Percentiles rank a stretch among this genome's conserved stretches.
Evolutionary conservation across 225 moss, liverwort and hornwort species (phyloP).

Genomic region (Anthoceros angustus): DNA sequence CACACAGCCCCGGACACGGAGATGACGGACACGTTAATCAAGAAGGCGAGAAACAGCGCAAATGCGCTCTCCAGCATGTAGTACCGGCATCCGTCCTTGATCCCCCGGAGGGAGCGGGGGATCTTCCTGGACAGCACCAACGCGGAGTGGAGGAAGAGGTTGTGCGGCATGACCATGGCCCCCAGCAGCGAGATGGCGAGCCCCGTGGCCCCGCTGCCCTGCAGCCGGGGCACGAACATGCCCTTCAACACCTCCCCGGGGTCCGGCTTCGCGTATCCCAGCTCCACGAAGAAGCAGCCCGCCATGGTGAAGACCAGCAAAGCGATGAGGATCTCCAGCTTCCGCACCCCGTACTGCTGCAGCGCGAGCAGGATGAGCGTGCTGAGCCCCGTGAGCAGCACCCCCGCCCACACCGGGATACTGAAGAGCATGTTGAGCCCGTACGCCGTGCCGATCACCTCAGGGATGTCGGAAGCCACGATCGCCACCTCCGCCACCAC

Average conservation of each 20-base stretch:
- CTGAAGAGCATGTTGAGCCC: conserved; percentile 70
- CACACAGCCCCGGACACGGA: no score
- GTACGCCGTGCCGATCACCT: conserved; percentile 85
- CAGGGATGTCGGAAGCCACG: conserved; percentile 79
- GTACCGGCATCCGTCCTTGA: conserved; percentile 66
- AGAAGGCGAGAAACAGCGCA: conserved; percentile 72
- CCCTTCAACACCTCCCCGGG: conserved; percentile 52
- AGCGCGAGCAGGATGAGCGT: conserved; percentile 63
- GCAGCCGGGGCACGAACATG: conserved; percentile 25
- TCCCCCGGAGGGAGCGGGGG: conserved; percentile 69
- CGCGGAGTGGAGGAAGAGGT: conserved; percentile 81
- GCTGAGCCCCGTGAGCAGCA: conserved; percentile 63
- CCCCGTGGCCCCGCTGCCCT: conserved; percentile 33
- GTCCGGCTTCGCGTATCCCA: conserved; percentile 61
- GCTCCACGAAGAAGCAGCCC: conserved; percentile 63
- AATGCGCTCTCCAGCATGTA: conserved; percentile 64
- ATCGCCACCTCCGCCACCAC: conserved; percentile 75
- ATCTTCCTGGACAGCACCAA: conserved; percentile 79
- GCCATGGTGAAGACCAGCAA: conserved; percentile 45
- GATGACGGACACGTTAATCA: conserved; percentile 62
- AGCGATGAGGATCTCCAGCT: conserved; percentile 55
- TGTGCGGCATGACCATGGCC: conserved; percentile 89
- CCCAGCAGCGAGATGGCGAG: conserved; percentile 74
- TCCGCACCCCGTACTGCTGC: conserved; percentile 57
- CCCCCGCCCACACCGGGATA: conserved; percentile 75